phyloP scores from a whole-genome alignment of 2,329 filamentous ascomycete species.

The Coleophoma eucalyptorum region DNA sequence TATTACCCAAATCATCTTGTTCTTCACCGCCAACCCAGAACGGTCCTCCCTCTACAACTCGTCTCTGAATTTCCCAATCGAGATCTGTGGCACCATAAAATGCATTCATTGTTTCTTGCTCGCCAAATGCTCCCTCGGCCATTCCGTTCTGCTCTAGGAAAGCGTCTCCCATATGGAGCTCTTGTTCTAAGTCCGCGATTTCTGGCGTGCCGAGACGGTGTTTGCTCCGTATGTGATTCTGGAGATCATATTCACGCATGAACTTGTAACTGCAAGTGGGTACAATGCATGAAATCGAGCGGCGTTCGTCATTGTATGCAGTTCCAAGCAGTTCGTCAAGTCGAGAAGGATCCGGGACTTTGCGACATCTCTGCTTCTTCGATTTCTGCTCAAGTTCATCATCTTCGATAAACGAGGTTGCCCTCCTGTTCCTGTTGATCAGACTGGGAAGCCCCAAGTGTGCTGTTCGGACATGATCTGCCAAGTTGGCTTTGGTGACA shows the following conservation, averaged over 20 bases:
- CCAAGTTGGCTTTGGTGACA: constrained; percentile 71
- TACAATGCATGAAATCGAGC: constrained; percentile 47
- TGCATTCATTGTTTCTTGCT: constrained; percentile 1
- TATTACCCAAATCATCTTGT: constrained; percentile 3
- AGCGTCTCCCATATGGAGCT: not conserved
- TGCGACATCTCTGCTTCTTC: constrained; percentile 5
- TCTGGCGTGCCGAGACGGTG: constrained; percentile 20
- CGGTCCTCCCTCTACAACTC: constrained; percentile 11
- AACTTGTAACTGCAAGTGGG: constrained; percentile 49
- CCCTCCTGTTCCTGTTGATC: constrained; percentile 33
- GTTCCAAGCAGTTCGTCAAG: constrained; percentile 50
- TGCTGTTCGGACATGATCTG: constrained; percentile 79
- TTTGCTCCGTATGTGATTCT: constrained; percentile 47
- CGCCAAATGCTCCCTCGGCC: not conserved
- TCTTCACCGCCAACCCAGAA: constrained; percentile 25
- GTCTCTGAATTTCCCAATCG: constrained; percentile 24
- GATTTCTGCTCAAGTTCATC: constrained; percentile 7
- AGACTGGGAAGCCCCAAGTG: constrained; percentile 62
- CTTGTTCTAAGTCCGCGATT: not conserved
- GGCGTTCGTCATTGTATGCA: constrained; percentile 41
- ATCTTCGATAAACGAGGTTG: constrained; percentile 19
- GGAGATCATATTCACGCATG: constrained; percentile 52
- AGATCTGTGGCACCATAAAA: constrained; percentile 8
- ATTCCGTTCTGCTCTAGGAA: not conserved
- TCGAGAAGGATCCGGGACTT: constrained; percentile 15